Base-by-base conservation (phyloP, 352 stramenopile species). In the Pythium aristosporum region DNA sequence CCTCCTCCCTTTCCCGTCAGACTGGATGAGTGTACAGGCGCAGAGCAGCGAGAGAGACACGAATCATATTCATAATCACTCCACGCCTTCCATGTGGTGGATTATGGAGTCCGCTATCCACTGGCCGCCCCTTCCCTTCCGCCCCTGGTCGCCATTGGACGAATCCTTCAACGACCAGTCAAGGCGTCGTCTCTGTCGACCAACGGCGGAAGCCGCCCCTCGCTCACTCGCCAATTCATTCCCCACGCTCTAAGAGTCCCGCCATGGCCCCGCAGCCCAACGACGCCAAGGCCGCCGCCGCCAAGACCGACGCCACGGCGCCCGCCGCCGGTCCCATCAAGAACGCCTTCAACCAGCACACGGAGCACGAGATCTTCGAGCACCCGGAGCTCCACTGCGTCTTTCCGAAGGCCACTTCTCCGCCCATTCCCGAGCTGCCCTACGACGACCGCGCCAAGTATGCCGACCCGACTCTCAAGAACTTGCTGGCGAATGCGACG, bases 401-500 rank as follows among this genome's bases (percentile, higher is more conserved):
- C 0, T 72, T 69, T 56, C 69, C 72, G 1, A 32, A 56, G 8
- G 68, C 55, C 28, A 76, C 51, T 20, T 76, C 59, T 57, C 28
- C 58, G 7, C 63, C 69, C 3, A 74, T 79, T 39, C 62, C 2
- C 0, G 69, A 58, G 47, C 56, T 79, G 0, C 59, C 58, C 0
- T 64, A 67, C 28, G 60, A 77, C 11, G 67, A 77, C 57, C 67
- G 67, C 15, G 71, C 47, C 4, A 52, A 68, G 21, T 65, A 73
- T 21, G 71, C 71, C 41, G 67, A 74, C 49, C 63, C 63, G 20
- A 69, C 63, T 25, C 68, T 78, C 54, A 76, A 75, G 56, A 75
- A 72, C 28, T 58, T 76, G 5, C 44, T 73, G 0, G 56, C 48
- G 13, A 15, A 69, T 12, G 61, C 66, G n/a, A 61, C 60, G 3